Percentiles rank a stretch among this genome's conserved stretches.
phyloP scores from a whole-genome alignment of 371 early-diverging fungal genomes.

The Apophysomyces trapeziformis region DNA sequence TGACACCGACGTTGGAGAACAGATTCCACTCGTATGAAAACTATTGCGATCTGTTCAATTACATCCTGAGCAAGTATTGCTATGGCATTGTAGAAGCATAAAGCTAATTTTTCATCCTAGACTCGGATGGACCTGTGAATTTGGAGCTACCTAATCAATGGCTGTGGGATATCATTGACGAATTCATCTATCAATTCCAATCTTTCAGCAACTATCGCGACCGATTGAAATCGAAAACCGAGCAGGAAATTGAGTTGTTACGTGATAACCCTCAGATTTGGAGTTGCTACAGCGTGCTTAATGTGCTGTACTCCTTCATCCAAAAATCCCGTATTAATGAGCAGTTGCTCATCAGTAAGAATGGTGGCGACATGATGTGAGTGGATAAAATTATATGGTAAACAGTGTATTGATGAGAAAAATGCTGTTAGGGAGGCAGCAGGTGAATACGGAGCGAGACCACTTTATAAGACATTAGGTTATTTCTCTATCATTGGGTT shows the following conservation, averaged over 20 bases:
- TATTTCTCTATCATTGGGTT: conserved; percentile 94
- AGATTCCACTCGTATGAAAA: conserved; percentile 93
- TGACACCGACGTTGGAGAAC: conserved; percentile 87
- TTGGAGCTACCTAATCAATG: conserved; percentile 97
- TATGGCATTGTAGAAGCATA: background rate
- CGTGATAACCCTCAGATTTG: conserved; percentile 89
- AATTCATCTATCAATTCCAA: conserved; percentile 98
- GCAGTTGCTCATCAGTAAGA: conserved; percentile 85
- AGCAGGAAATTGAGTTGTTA: conserved; percentile 81
- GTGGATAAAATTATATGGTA: background rate
- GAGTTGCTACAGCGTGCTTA: conserved; percentile 94
- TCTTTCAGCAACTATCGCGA: conserved; percentile 93
- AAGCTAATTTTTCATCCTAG: conserved; percentile 28
- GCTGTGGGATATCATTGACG: conserved; percentile 98
- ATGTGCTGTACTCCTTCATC: conserved; percentile 92
- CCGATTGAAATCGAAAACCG: conserved; percentile 79
- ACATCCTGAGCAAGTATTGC: conserved; percentile 78
- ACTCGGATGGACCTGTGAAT: conserved; percentile 80
- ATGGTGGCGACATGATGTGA: conserved; percentile 85
- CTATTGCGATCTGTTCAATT: conserved; percentile 96
- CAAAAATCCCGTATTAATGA: conserved; percentile 94
- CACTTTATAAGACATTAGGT: conserved; percentile 95
- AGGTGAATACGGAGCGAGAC: conserved; percentile 77
- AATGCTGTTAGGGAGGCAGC: conserved; percentile 60
- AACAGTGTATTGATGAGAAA: background rate